Evolutionary conservation across 23 red algal genomes (phyloP).

Genomic region (Pyropia yezoensis): DNA sequence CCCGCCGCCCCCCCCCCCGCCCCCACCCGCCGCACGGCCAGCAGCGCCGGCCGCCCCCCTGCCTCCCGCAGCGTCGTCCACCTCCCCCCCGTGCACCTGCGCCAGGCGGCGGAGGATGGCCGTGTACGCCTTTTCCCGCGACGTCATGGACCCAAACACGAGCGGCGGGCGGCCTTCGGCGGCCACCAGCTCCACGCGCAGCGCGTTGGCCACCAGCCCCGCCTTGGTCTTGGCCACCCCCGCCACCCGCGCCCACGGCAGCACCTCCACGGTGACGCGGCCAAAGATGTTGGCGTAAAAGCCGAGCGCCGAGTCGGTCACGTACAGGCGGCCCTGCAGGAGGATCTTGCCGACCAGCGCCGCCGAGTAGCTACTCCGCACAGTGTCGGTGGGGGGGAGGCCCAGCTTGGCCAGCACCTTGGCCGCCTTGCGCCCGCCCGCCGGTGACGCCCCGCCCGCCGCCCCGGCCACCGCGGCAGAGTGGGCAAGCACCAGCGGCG

Average conservation of each 20-base stretch:
- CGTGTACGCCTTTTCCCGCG: slow-evolving; percentile 32
- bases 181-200: slow-evolving; percentile 31
- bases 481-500: too few species aligned
- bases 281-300: slow-evolving; percentile 63
- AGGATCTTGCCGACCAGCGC: slow-evolving; percentile 32
- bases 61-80: not conserved
- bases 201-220: slow-evolving; percentile 53
- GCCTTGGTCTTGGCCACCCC: slow-evolving; percentile 33
- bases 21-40: slow-evolving; percentile 21
- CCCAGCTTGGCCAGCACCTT: too few species aligned
- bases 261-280: slow-evolving; percentile 38
- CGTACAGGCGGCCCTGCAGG: slow-evolving; percentile 46
- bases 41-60: slow-evolving; percentile 23
- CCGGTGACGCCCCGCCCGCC: too few species aligned
- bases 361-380: slow-evolving; percentile 16
- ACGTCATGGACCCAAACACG: slow-evolving; percentile 47
- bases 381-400: too few species aligned
- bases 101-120: slow-evolving; percentile 12
- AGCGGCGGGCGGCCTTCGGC: slow-evolving; percentile 14
- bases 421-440: too few species aligned
- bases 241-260: slow-evolving; percentile 17
- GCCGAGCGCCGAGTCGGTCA: slow-evolving; percentile 27
- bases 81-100: slow-evolving; percentile 6
- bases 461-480: too few species aligned
- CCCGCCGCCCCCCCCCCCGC: slow-evolving; percentile 15